These are phyloP conservation scores for Skeletonema potamos DNA, from an alignment of 108 stramenopile genomes.

Conservation along the genomic window DNA sequence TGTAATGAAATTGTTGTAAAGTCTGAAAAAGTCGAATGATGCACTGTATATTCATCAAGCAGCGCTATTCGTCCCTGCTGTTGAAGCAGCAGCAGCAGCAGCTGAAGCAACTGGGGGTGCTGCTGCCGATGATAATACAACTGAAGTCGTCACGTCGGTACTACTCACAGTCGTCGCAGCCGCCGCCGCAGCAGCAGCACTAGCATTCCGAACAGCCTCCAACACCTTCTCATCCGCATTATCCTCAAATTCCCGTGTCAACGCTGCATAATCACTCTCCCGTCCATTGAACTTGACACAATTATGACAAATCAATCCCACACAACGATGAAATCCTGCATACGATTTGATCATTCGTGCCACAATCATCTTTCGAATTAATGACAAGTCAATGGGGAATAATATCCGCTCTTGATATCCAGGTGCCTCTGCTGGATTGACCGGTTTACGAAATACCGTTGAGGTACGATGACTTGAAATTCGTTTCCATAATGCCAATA, in stretches of 20 bases:
- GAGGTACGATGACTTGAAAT: conserved; percentile 75
- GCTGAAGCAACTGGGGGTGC: not conserved
- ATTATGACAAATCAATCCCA: conserved; percentile 81
- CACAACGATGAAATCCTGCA: conserved; percentile 51
- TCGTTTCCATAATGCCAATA: conserved; percentile 72
- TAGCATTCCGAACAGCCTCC: conserved; percentile 31
- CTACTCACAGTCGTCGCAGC: not conserved
- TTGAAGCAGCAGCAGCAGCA: not conserved
- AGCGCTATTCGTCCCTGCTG: not conserved
- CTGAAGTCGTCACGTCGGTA: no score
- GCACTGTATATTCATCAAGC: not conserved
- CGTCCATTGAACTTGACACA: conserved; percentile 72
- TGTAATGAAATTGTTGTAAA: not conserved
- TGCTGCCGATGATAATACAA: not conserved
- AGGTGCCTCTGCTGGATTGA: conserved; percentile 74
- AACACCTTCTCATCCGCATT: conserved; percentile 52
- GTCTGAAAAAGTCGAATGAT: not conserved
- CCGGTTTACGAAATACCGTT: conserved; percentile 79
- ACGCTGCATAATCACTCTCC: conserved; percentile 74
- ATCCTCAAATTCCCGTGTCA: conserved; percentile 75
- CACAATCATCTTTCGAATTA: conserved; percentile 77
- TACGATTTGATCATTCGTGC: conserved; percentile 54
- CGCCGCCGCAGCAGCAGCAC: not conserved
- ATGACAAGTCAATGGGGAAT: conserved; percentile 77
- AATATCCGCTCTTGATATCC: conserved; percentile 76